Conservation (phyloP, 305 asterid genomes). For the Caryopteris hybrid region DNA sequence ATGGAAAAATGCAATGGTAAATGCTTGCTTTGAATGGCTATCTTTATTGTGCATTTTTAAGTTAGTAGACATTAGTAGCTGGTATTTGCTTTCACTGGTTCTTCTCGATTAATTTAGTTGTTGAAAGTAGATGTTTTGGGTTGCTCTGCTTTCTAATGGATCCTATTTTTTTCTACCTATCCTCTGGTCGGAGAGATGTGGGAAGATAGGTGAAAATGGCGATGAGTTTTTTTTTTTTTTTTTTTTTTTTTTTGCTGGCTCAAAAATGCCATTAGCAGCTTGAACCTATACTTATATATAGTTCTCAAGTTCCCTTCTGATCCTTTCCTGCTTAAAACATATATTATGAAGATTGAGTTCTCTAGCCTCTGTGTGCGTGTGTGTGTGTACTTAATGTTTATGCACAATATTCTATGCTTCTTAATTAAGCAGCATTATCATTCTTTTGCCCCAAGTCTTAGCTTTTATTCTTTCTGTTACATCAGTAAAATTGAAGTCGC, state of each 20-base stretch:
- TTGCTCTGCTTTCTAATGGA: neutral
- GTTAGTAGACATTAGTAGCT: neutral
- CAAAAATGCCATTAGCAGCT: neutral
- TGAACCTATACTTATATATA: neutral
- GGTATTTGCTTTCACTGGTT: neutral
- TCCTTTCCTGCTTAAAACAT: conserved; percentile 5
- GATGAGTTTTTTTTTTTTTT: too few species aligned
- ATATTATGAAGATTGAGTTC: neutral
- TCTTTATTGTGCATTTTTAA: neutral
- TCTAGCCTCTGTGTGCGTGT: neutral
- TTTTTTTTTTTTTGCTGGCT: neutral
- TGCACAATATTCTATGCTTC: neutral
- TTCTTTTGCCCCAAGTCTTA: neutral
- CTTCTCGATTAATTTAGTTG: neutral
- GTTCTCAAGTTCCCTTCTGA: neutral
- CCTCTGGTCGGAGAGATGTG: neutral
- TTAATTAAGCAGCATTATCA: neutral
- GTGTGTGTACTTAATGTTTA: neutral
- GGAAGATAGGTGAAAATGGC: neutral
- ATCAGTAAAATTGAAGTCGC: conserved; percentile 93
- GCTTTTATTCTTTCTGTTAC: conserved; percentile 7
- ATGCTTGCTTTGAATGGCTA: neutral
- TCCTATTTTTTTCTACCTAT: neutral
- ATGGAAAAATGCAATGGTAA: neutral
- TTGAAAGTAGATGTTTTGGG: neutral